phyloP scores from a whole-genome alignment of 805 yeast species.

The Ogataea pilisensis region DNA sequence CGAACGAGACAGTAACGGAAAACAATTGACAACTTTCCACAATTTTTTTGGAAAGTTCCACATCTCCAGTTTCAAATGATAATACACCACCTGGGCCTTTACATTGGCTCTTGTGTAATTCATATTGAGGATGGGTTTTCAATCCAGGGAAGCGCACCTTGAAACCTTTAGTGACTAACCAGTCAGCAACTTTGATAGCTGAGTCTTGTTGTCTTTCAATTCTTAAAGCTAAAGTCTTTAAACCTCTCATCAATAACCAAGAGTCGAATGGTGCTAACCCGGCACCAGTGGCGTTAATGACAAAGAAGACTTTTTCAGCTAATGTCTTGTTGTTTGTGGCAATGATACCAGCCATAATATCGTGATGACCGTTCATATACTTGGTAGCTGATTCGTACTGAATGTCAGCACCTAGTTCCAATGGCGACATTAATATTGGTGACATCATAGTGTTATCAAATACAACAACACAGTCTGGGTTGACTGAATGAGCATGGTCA shows the following conservation, averaged over 20 bases:
- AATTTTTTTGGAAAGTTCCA: conserved; percentile 60
- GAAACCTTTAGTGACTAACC: conserved; percentile 63
- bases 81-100: conserved; percentile 88
- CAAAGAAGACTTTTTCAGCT: conserved; percentile 67
- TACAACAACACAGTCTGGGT: conserved; percentile 68
- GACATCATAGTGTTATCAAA: conserved; percentile 98
- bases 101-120: conserved; percentile 70
- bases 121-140: conserved; percentile 75
- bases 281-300: conserved; percentile 85
- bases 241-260: conserved; percentile 84
- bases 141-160: conserved; percentile 86
- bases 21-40: conserved; percentile 74
- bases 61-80: conserved; percentile 81
- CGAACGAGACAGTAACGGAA: conserved; percentile 90
- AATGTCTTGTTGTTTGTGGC: conserved; percentile 63
- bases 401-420: conserved; percentile 83
- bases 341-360: conserved; percentile 91
- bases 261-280: conserved; percentile 91
- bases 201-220: conserved; percentile 85
- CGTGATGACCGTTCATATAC: conserved; percentile 92
- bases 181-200: conserved; percentile 70
- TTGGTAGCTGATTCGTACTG: conserved; percentile 94
- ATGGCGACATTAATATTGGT: conserved; percentile 79
- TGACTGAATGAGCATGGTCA: conserved; percentile 58
- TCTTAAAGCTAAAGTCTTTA: conserved; percentile 82